phyloP scores from a whole-genome alignment of 345 rosid genomes.

The Physaria fendleri region DNA sequence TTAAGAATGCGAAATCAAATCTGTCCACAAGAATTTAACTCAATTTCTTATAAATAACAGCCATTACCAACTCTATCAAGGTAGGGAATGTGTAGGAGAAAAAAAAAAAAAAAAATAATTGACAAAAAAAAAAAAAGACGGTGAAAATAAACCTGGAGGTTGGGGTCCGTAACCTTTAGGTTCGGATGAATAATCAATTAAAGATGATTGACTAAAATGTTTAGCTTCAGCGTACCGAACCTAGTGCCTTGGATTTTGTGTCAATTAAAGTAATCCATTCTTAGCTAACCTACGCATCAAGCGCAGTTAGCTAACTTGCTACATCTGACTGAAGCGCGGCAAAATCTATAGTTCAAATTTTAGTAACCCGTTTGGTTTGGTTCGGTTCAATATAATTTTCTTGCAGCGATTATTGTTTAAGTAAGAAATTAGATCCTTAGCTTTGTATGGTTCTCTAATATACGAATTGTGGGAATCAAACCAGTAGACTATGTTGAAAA shows the following conservation, averaged over 20 bases:
- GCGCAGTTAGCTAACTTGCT: slow-evolving; percentile 1
- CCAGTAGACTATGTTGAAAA: no score
- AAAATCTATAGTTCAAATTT: slow-evolving; percentile 15
- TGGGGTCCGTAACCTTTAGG: no score
- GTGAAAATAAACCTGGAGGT: no score
- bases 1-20: slow-evolving; percentile 11
- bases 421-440: no score
- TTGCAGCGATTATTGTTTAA: no score
- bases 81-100: background rate
- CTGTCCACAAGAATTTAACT: slow-evolving; percentile 5
- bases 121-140: slow-evolving; percentile 12
- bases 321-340: slow-evolving; percentile 26
- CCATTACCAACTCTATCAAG: background rate
- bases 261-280: background rate
- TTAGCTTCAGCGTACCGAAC: slow-evolving; percentile 15
- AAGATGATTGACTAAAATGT: background rate
- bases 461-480: no score
- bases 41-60: background rate
- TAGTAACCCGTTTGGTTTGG: no score
- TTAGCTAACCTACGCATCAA: background rate
- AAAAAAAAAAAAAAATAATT: slow-evolving; percentile 1
- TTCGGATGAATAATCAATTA: no score
- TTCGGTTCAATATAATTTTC: no score
- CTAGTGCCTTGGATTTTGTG: background rate
- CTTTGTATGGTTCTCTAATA: no score